Evolutionary conservation across 805 yeast species (phyloP).

Genomic region (Candida tibetensis): DNA sequence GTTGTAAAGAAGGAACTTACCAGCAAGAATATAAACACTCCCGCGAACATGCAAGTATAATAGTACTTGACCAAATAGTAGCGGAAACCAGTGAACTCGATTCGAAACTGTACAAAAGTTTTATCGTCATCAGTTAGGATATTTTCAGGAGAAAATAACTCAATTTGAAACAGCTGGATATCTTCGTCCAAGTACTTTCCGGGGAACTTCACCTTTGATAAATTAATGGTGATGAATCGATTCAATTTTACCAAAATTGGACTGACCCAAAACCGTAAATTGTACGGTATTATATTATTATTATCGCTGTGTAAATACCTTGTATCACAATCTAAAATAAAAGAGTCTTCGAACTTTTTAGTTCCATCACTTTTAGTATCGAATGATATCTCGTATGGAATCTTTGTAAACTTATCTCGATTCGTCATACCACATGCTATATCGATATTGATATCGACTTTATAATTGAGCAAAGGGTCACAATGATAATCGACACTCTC

Average conservation of each 20-base stretch:
- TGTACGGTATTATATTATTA: conserved; percentile 35
- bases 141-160: background rate
- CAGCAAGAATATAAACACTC: conserved; percentile 20
- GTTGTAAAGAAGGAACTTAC: conserved; percentile 17
- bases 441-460: conserved; percentile 20
- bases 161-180: background rate
- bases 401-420: conserved; percentile 1
- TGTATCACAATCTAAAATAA: conserved; percentile 30
- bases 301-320: conserved; percentile 25
- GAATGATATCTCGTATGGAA: conserved; percentile 1
- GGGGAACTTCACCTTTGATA: conserved; percentile 6
- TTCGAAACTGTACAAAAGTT: conserved; percentile 16
- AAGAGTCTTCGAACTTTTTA: conserved; percentile 7
- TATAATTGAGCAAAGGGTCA: conserved; percentile 18
- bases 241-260: conserved; percentile 27
- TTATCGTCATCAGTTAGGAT: conserved; percentile 7
- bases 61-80: conserved; percentile 23
- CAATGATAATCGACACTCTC: conserved; percentile 1
- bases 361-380: background rate
- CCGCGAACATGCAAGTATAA: conserved; percentile 16
- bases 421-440: conserved; percentile 21
- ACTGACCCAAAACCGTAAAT: conserved; percentile 35
- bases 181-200: conserved; percentile 6
- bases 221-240: conserved; percentile 12
- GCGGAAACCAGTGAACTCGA: conserved; percentile 22